Percentiles rank a stretch among this genome's conserved stretches.
Conservation (phyloP, 2,329 filamentous ascomycete genomes). For the Colletotrichum falcatum region DNA sequence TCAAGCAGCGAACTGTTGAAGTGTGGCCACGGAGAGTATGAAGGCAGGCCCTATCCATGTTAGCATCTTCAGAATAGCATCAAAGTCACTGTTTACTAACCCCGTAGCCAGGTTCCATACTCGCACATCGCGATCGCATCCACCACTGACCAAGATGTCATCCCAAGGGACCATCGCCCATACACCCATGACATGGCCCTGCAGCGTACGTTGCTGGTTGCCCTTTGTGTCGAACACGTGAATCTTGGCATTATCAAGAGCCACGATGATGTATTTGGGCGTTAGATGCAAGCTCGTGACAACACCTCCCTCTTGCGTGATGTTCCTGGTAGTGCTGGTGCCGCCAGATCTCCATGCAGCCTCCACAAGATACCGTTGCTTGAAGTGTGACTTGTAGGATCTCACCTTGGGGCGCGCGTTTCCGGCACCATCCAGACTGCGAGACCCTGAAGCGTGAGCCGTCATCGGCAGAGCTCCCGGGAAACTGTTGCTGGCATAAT, state of each 20-base stretch:
- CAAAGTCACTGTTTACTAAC: conserved; percentile 62
- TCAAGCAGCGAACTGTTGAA: conserved; percentile 94
- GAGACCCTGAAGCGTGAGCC: conserved; percentile 55
- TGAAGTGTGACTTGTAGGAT: conserved; percentile 97
- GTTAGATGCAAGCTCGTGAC: conserved; percentile 96
- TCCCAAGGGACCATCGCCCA: conserved; percentile 99
- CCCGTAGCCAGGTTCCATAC: conserved; percentile 97
- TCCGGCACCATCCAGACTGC: conserved; percentile 66
- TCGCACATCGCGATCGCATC: conserved; percentile 94
- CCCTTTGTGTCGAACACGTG: conserved; percentile 97
- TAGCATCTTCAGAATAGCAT: conserved; percentile 37
- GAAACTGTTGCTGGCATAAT: conserved; percentile 56
- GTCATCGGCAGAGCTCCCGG: conserved; percentile 57
- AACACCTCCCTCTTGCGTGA: conserved; percentile 95
- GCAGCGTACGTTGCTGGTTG: conserved; percentile 86
- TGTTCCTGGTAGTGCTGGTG: conserved; percentile 84
- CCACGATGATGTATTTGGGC: conserved; percentile 95
- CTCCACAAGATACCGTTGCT: conserved; percentile 96
- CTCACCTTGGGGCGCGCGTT: conserved; percentile 72
- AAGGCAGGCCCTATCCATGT: conserved; percentile 70
- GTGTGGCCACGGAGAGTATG: conserved; percentile 94
- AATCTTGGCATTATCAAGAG: conserved; percentile 97
- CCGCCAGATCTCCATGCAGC: conserved; percentile 96
- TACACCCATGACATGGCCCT: conserved; percentile 98
- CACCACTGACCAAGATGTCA: conserved; percentile 93